Evolutionary conservation across 2,329 filamentous ascomycete genomes (phyloP).

Genomic region (Coniella vitis): DNA sequence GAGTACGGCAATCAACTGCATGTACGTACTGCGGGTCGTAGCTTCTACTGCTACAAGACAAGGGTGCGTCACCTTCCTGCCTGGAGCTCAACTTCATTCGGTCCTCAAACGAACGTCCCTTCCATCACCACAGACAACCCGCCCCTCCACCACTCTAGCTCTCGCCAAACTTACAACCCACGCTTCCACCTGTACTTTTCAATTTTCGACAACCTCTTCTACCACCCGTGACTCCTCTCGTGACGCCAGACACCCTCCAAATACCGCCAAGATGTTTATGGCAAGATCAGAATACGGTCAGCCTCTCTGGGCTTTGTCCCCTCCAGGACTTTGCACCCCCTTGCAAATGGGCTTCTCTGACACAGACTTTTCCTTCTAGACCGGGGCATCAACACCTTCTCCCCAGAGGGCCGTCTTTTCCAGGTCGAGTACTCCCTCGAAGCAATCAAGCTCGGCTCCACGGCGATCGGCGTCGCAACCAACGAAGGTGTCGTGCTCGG

Average conservation of each 20-base stretch:
- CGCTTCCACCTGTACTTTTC: not conserved
- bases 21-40: no score
- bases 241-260: constrained; percentile 19
- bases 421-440: constrained; percentile 99
- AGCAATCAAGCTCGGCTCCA: constrained; percentile 98
- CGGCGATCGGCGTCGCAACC: constrained; percentile 95
- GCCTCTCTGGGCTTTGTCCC: constrained; percentile 26
- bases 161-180: not conserved
- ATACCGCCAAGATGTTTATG: constrained; percentile 85
- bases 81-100: constrained; percentile 16
- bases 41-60: constrained; percentile 1
- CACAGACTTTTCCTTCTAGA: constrained; percentile 47
- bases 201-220: not conserved
- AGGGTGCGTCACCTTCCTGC: constrained; percentile 20
- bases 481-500: constrained; percentile 92
- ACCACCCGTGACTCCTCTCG: not conserved
- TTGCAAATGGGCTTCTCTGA: constrained; percentile 27
- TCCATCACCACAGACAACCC: not conserved
- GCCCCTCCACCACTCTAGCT: not conserved
- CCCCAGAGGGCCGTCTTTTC: constrained; percentile 97
- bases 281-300: constrained; percentile 99
- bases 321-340: constrained; percentile 17
- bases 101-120: not conserved
- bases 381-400: constrained; percentile 99
- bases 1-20: no score